Conservation (phyloP, 2,329 filamentous ascomycete genomes). For the Cladobotryum mycophilum region DNA sequence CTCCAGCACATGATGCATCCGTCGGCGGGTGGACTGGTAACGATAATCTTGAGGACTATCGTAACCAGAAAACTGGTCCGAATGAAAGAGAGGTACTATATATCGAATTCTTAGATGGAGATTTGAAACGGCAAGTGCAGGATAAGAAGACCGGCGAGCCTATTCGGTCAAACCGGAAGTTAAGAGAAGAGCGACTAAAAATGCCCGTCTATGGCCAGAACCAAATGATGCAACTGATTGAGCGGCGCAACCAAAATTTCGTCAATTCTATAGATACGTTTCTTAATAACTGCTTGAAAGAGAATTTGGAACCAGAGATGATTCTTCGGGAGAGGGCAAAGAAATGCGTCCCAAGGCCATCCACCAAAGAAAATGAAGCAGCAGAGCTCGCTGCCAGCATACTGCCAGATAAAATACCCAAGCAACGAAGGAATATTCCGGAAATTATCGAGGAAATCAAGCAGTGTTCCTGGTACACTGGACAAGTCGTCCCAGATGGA, state of each 20-base stretch:
- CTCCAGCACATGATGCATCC: slow-evolving; percentile 47
- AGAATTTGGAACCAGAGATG: slow-evolving; percentile 60
- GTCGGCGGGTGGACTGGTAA: slow-evolving; percentile 50
- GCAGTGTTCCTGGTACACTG: slow-evolving; percentile 77
- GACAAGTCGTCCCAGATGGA: slow-evolving; percentile 88
- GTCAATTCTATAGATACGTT: slow-evolving; percentile 69
- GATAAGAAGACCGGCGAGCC: slow-evolving; percentile 68
- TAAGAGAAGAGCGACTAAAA: slow-evolving; percentile 73
- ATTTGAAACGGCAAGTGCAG: slow-evolving; percentile 73
- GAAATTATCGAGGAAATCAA: slow-evolving; percentile 84
- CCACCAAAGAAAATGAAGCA: slow-evolving; percentile 30
- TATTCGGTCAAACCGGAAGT: slow-evolving; percentile 58
- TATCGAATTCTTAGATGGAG: slow-evolving; percentile 90
- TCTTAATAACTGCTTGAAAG: slow-evolving; percentile 63
- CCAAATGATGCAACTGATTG: slow-evolving; percentile 83
- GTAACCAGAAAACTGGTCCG: slow-evolving; percentile 7
- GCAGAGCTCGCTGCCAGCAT: slow-evolving; percentile 32
- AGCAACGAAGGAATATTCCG: slow-evolving; percentile 69
- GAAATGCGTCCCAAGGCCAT: slow-evolving; percentile 56
- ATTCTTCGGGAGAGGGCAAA: slow-evolving; percentile 54
- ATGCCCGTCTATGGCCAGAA: slow-evolving; percentile 92
- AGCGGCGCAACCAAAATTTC: slow-evolving; percentile 84
- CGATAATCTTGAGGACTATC: slow-evolving; percentile 32
- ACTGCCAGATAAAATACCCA: slow-evolving; percentile 67
- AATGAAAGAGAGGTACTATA: slow-evolving; percentile 64